Base-by-base conservation (phyloP, 768 basidiomycete species). In the Pisolithus sp. region DNA sequence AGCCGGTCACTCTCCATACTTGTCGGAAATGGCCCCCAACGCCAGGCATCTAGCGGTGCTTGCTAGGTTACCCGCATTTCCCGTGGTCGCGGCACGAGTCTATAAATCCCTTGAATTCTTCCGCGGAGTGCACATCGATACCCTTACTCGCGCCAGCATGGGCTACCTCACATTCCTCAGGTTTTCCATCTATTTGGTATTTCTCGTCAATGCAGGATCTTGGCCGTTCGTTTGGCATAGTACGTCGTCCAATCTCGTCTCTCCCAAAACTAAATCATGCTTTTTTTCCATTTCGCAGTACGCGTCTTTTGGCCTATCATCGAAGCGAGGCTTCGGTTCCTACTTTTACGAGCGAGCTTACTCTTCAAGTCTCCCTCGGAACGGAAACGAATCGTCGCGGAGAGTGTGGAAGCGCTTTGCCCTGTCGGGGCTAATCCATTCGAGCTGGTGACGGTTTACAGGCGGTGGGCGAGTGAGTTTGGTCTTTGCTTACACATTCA, bases 161-260 rank as follows among this genome's bases (percentile, higher is more conserved):
- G 34, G 34, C 38, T n/a, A 52, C 7, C 43, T 54, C 28, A 38
- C 57, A 18, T 31, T 57, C 50, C 46, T 65, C 40, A 65, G 62
- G 28, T 60, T 58, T 38, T 30, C 34, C 6, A 45, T 41, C 18
- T 64, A 21, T n/a, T 2, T 82, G 18, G 50, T 87, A 0, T 67
- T 87, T 45, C 59, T 86, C n/a, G 38, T 81, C 18, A 86, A 88
- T 53, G 53, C 69, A 17, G 77, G 80, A 18, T 84, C 83, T 13
- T 76, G 79, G 62, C 86, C 86, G 1, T 60, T 85, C 20, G 71
- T 71, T 26, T 89, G 86, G 85, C 86, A 87, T 58, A 58, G 86
- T 87, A 60, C 62, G 85, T 76, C 8, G 51, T 15, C 18, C 12
- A 34, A 57, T 48, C 38, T 41, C 13, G 28, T 48, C 23, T 13